Base-by-base conservation (phyloP, 2,329 filamentous ascomycete genomes). In the Colletotrichum noveboracense region DNA sequence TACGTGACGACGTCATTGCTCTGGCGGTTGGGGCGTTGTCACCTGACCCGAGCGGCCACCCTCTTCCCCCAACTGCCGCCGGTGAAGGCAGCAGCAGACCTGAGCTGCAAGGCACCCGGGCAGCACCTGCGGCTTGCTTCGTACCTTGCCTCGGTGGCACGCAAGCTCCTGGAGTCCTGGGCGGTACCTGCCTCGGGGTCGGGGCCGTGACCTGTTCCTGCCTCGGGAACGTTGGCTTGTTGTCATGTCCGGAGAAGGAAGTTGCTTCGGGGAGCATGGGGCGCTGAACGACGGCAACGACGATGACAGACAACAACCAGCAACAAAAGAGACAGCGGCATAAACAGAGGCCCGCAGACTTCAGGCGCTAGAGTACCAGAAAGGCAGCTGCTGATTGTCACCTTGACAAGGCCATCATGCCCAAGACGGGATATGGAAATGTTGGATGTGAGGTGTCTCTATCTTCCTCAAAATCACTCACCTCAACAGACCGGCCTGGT, bases 1-100 rank as follows among this genome's bases (percentile, higher is more conserved):
- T 76, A 74, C 58, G 58, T 66, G 74, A 74, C 70, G 74, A 76
- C 74, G 74, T 76, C 74, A 76, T 76, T 73, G 74, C 70, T 68
- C 36, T 55, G 32, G 64, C 65, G 64, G 58, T 69, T 38, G 74
- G 74, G 48, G 70, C 69, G 70, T 21, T 56, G 74, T 76, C 74
- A 76, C 70, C 70, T 76, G 74, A 76, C 74, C 66, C 16, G 9
- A 74, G 30, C 28, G 18, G 66, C 34, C 58, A 70, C 58, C 24
- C 12, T 26, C 38, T 48, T 48, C 38, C 21, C 16, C 16, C 61
- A 58, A 36, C 24, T 62, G 34, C 24, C n/a, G 55, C 68, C 30
- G 56, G 21, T 26, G 70, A 30, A 60, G 34, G 67, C 56, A 70
- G 21, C 32, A 64, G n/a, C 38, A 34, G 28, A 48, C 60, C 60